phyloP scores from a whole-genome alignment of 164 flowering plant species.

The Pachysandra terminalis region DNA sequence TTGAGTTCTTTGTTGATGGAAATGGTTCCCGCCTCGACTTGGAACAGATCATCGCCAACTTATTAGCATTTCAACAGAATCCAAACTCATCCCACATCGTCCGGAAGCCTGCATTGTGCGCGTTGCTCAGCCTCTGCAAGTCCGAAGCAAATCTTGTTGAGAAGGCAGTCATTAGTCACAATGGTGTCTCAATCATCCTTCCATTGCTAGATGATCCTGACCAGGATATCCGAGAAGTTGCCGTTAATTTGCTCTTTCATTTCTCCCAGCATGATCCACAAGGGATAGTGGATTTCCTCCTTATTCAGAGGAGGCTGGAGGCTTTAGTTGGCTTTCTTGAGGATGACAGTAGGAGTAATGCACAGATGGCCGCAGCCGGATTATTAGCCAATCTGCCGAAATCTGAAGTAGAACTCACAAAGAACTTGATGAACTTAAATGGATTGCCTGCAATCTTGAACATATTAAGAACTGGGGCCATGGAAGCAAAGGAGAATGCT shows the following conservation, averaged over 20 bases:
- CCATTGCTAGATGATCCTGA: conserved; percentile 57
- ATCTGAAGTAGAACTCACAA: conserved; percentile 48
- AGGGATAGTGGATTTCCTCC: conserved; percentile 59
- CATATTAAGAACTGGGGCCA: conserved; percentile 40
- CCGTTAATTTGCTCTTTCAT: conserved; percentile 48
- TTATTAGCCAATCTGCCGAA: conserved; percentile 65
- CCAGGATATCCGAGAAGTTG: conserved; percentile 45
- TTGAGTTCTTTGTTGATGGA: conserved; percentile 48
- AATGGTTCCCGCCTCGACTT: conserved; percentile 40
- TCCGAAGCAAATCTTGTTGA: conserved; percentile 42
- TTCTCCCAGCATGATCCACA: conserved; percentile 56
- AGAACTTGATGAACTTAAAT: conserved; percentile 41
- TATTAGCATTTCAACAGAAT: conserved; percentile 45
- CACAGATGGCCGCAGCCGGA: conserved; percentile 64
- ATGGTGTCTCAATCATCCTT: conserved; percentile 52
- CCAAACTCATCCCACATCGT: conserved; percentile 24
- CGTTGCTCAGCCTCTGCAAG: conserved; percentile 52
- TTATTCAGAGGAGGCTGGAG: conserved; percentile 46
- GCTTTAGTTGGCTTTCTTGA: conserved; percentile 54
- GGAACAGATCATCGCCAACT: conserved; percentile 31
- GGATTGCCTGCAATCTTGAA: conserved; percentile 43
- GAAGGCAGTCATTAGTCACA: conserved; percentile 41
- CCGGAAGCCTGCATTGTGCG: conserved; percentile 42
- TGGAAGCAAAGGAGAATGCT: conserved; percentile 68
- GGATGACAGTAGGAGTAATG: conserved; percentile 34